phyloP scores from a whole-genome alignment of 305 asterid genomes.

The Solanum hybrid region DNA sequence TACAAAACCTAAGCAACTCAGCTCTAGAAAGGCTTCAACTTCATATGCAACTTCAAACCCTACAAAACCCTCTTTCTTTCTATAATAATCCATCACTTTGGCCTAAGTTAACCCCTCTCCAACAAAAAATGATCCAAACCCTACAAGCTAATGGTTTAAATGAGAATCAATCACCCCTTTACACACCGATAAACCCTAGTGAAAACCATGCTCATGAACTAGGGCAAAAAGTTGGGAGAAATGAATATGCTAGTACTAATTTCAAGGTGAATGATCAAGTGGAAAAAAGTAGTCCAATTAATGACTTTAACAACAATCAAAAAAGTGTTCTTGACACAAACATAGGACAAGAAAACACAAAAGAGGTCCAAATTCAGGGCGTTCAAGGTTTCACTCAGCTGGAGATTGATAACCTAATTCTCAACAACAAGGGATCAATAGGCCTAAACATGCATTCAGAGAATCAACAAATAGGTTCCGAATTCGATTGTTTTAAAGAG shows the following conservation, averaged over 20 bases:
- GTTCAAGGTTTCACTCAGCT: slow-evolving; percentile 28
- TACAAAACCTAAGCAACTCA: slow-evolving; percentile 50
- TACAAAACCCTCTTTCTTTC: slow-evolving; percentile 36
- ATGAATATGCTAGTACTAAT: not conserved
- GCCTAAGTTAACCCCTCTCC: slow-evolving; percentile 36
- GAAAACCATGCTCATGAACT: not conserved
- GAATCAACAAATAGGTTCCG: slow-evolving; percentile 8
- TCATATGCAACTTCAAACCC: slow-evolving; percentile 59
- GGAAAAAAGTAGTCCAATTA: not conserved
- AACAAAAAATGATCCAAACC: slow-evolving; percentile 42
- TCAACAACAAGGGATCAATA: slow-evolving; percentile 8
- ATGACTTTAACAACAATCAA: not conserved
- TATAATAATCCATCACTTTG: slow-evolving; percentile 30
- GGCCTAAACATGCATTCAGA: slow-evolving; percentile 9
- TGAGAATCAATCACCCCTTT: slow-evolving; percentile 10
- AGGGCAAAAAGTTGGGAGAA: not conserved
- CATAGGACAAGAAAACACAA: slow-evolving; percentile 9
- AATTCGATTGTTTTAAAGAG: slow-evolving; percentile 28
- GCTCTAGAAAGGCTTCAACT: slow-evolving; percentile 74
- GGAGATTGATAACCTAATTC: slow-evolving; percentile 34
- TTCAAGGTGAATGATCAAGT: not conserved
- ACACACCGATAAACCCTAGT: not conserved
- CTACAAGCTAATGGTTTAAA: slow-evolving; percentile 15
- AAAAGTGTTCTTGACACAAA: not conserved
- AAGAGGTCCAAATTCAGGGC: slow-evolving; percentile 6